A percentile compares a stretch with the other conserved stretches of the same genome.
phyloP scores from a whole-genome alignment of 108 stramenopile species.

The Cyclotella atomus region DNA sequence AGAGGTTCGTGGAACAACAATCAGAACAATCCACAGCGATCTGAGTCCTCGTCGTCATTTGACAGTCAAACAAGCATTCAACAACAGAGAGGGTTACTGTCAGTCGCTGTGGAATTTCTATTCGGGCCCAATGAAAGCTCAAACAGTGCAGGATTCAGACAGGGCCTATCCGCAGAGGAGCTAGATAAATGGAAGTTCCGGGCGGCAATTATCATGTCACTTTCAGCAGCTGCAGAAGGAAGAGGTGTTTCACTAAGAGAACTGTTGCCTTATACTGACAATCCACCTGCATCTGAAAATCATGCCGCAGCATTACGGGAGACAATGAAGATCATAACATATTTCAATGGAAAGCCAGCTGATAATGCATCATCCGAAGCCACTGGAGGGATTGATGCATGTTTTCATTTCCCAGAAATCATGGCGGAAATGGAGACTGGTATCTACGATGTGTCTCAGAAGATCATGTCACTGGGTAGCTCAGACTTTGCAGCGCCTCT shows the following conservation, averaged over 20 bases:
- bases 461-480: constrained; percentile 14
- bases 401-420: constrained; percentile 81
- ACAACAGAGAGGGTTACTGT: constrained; percentile 66
- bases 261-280: constrained; percentile 68
- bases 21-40: not conserved
- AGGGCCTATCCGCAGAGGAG: constrained; percentile 39
- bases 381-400: constrained; percentile 22
- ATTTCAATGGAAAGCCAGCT: constrained; percentile 81
- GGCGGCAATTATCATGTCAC: constrained; percentile 58
- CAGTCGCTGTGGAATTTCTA: constrained; percentile 80
- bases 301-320: constrained; percentile 47
- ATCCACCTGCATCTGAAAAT: constrained; percentile 63
- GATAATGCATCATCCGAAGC: not conserved
- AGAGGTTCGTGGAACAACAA: constrained; percentile 45
- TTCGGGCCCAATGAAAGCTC: constrained; percentile 64
- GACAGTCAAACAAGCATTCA: constrained; percentile 11
- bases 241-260: constrained; percentile 58
- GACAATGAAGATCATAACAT: constrained; percentile 61
- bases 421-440: constrained; percentile 58
- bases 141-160: no score
- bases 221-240: constrained; percentile 35
- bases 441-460: constrained; percentile 7
- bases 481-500: constrained; percentile 44
- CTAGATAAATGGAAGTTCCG: constrained; percentile 78
- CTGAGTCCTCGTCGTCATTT: constrained; percentile 12